Base-by-base conservation (phyloP, 179 eudicot species). In the Patellifolia procumbens region DNA sequence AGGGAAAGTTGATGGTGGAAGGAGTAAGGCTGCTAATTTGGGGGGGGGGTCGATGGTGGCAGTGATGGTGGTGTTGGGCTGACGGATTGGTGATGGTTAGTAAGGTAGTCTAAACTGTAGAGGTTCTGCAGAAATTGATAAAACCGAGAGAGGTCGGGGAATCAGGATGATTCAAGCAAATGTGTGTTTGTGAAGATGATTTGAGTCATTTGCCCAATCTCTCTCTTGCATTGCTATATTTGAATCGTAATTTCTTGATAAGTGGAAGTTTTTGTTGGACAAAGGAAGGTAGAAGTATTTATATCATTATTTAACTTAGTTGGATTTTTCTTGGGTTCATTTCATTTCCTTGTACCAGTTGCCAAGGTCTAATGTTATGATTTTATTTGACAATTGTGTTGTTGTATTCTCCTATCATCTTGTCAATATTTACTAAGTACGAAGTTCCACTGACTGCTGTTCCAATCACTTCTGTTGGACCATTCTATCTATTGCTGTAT, bases 401-500 rank as follows among this genome's bases (percentile, higher is more conserved):
- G 19, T 31, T 32, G 55, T 51, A 51, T 15, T 32, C 15, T 1
- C 31, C 49, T 37, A 7, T 0, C 24, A 7, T 62, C 7, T 15
- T 46, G 46, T n/a, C 0, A 29, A 4, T 63, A 5, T 17, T 66
- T 42, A 60, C 26, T 4, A 29, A 3, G 24, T 26, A 19, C 32
- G 20, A 26, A 63, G 45, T 53, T 69, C 24, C 10, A 52, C 29
- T 19, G 39, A 62, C 24, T 31, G 37, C 51, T 69, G 53, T 32
- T 45, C 43, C 35, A 65, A 39, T 69, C 9, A 42, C 34, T 73
- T 43, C 56, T n/a, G n/a, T n/a, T n/a, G n/a, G n/a, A n/a, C n/a
- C n/a, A n/a, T n/a, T n/a, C n/a, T n/a, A 4, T 43, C 9, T 45
- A 42, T 7, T 72, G 31, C 53, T 83, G 35, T 74, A 59, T 78